These are phyloP conservation scores for Colletotrichum acutatum DNA, from an alignment of 2,329 filamentous ascomycete species.

Conservation along the genomic window DNA sequence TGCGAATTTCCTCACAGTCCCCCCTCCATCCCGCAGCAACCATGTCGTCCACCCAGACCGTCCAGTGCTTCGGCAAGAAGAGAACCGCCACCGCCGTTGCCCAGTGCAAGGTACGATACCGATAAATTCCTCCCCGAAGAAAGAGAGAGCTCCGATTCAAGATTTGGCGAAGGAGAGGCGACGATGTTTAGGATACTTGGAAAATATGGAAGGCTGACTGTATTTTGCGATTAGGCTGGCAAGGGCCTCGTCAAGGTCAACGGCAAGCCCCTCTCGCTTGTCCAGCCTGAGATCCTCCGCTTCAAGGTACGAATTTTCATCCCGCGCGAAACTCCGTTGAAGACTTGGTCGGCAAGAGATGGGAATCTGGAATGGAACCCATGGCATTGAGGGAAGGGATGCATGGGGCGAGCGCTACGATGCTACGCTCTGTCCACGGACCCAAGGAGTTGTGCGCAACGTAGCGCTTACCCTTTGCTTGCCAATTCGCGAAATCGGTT, in stretches of 20 bases:
- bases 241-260: slow-evolving; percentile 96
- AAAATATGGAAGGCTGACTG: slow-evolving; percentile 43
- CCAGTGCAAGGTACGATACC: slow-evolving; percentile 66
- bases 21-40: slow-evolving; percentile 54
- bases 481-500: background rate
- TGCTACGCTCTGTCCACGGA: background rate
- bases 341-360: slow-evolving; percentile 26
- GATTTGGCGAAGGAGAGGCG: slow-evolving; percentile 2
- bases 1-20: slow-evolving; percentile 33
- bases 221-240: slow-evolving; percentile 49
- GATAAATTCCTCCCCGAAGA: background rate
- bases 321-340: slow-evolving; percentile 11
- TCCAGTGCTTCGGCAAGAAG: slow-evolving; percentile 99
- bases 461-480: background rate
- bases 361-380: background rate
- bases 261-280: slow-evolving; percentile 92
- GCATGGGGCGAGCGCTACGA: slow-evolving; percentile 9
- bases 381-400: background rate
- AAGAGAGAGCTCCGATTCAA: background rate
- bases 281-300: slow-evolving; percentile 95
- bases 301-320: slow-evolving; percentile 80
- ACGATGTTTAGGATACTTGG: slow-evolving; percentile 17
- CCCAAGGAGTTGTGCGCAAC: background rate
- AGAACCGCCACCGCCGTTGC: slow-evolving; percentile 90
- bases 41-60: slow-evolving; percentile 83